Percentiles rank a stretch among this genome's conserved stretches.
Conservation (phyloP, 2,329 filamentous ascomycete species). For the Nigrograna mackinnonii region DNA sequence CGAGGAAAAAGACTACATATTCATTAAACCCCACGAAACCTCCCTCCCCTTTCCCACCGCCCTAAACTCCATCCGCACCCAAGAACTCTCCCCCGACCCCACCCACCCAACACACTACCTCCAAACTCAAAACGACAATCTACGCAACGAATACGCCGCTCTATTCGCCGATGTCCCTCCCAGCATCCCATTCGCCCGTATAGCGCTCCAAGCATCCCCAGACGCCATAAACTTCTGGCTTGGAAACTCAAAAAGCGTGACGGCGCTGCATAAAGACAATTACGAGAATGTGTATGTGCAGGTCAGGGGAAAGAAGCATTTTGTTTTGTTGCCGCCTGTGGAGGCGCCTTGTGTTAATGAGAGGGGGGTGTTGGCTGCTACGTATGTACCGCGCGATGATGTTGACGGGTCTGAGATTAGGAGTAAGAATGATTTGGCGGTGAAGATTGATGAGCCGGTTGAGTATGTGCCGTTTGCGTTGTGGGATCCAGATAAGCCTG, state of each 20-base stretch:
- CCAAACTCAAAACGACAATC: slow-evolving; percentile 84
- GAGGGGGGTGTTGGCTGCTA: slow-evolving; percentile 57
- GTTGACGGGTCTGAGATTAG: neutral
- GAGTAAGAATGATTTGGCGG: slow-evolving; percentile 15
- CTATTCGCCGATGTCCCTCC: slow-evolving; percentile 67
- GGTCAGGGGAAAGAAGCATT: slow-evolving; percentile 72
- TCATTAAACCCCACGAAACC: slow-evolving; percentile 75
- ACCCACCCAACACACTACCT: slow-evolving; percentile 57
- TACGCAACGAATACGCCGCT: slow-evolving; percentile 70
- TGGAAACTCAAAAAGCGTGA: slow-evolving; percentile 68
- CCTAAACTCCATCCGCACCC: slow-evolving; percentile 62
- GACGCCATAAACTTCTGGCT: slow-evolving; percentile 87
- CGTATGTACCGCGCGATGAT: slow-evolving; percentile 50
- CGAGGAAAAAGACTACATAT: slow-evolving; percentile 38
- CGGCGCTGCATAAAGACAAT: slow-evolving; percentile 78
- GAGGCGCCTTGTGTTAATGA: slow-evolving; percentile 73
- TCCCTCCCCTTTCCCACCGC: slow-evolving; percentile 65
- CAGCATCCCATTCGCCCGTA: slow-evolving; percentile 71
- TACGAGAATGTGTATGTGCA: slow-evolving; percentile 88
- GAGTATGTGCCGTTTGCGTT: slow-evolving; percentile 68
- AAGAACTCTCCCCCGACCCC: slow-evolving; percentile 46
- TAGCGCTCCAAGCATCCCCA: slow-evolving; percentile 67
- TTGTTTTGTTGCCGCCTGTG: slow-evolving; percentile 72
- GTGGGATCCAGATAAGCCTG: slow-evolving; percentile 72
- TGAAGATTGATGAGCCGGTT: slow-evolving; percentile 30